Evolutionary conservation across 257 asterid species (phyloP).

Genomic region (Scutellaria galericulata): DNA sequence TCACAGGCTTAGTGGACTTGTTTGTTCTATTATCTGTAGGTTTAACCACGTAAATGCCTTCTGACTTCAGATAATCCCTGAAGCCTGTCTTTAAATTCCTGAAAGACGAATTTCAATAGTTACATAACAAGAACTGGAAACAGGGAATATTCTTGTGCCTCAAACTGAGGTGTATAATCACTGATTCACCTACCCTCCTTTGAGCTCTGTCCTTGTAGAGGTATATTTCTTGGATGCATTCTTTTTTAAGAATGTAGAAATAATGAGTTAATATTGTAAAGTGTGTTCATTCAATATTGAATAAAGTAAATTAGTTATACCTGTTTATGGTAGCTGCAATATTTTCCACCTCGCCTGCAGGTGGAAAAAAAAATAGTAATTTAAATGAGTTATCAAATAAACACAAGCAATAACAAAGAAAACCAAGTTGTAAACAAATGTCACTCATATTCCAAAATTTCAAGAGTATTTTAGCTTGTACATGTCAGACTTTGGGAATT

Average conservation of each 20-base stretch:
- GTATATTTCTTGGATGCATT: slow-evolving; percentile 65
- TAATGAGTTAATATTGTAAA: neutral
- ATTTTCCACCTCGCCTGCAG: slow-evolving; percentile 69
- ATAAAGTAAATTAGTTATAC: slow-evolving; percentile 41
- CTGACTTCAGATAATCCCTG: slow-evolving; percentile 68
- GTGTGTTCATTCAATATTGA: slow-evolving; percentile 8
- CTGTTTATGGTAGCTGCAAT: slow-evolving; percentile 72
- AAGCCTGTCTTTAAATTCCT: slow-evolving; percentile 84
- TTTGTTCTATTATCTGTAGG: slow-evolving; percentile 51
- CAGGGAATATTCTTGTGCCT: slow-evolving; percentile 6
- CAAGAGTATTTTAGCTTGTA: neutral
- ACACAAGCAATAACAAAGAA: slow-evolving; percentile 18
- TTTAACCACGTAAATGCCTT: slow-evolving; percentile 74
- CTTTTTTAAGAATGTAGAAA: slow-evolving; percentile 42
- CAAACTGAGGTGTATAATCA: neutral
- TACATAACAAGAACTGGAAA: slow-evolving; percentile 28
- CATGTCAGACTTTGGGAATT: neutral
- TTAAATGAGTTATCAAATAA: neutral
- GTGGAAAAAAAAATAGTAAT: slow-evolving; percentile 24
- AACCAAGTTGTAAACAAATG: slow-evolving; percentile 18
- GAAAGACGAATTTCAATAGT: slow-evolving; percentile 33
- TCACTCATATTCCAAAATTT: neutral
- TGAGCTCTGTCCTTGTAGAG: slow-evolving; percentile 74
- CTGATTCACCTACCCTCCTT: slow-evolving; percentile 74
- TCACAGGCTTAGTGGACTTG: slow-evolving; percentile 66